Evolutionary conservation across 257 asterid species (phyloP).

Genomic region (Nicotiana otophora): DNA sequence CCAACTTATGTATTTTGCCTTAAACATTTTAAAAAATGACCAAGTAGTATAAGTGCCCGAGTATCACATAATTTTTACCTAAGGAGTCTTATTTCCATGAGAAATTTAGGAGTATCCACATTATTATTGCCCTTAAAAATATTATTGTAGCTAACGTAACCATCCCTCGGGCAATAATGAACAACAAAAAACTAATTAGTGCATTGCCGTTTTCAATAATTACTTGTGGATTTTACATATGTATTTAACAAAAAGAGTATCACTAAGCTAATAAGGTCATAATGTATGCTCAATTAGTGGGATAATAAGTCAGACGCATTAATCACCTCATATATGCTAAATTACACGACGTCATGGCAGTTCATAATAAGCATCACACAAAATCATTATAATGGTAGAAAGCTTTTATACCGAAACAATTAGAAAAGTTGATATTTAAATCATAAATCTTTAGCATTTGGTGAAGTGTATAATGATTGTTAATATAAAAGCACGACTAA

Average conservation of each 20-base stretch:
- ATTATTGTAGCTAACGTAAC: not conserved
- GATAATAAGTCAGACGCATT: conserved; percentile 13
- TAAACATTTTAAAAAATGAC: too few relatives aligned
- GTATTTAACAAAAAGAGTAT: conserved; percentile 8
- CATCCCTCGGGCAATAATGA: not conserved
- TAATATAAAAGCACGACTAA: not conserved
- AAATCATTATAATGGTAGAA: not conserved
- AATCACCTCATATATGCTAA: not conserved
- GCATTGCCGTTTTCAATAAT: not conserved
- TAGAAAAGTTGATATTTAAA: not conserved
- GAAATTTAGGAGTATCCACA: not conserved
- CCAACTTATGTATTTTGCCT: too few relatives aligned
- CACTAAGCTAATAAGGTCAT: conserved; percentile 16
- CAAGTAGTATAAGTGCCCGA: too few relatives aligned
- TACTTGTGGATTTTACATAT: not conserved
- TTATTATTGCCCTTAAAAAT: not conserved
- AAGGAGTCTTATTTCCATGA: too few relatives aligned
- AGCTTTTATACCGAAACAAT: not conserved
- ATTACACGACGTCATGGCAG: not conserved
- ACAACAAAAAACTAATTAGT: not conserved
- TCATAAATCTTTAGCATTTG: conserved; percentile 4
- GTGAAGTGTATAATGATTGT: conserved; percentile 3
- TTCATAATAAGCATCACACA: not conserved
- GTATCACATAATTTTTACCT: too few relatives aligned
- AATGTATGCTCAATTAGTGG: conserved; percentile 16